Percentiles rank a stretch among this genome's conserved stretches.
Conservation (phyloP, 768 basidiomycete genomes). For the Rhodotorula babjevae region DNA sequence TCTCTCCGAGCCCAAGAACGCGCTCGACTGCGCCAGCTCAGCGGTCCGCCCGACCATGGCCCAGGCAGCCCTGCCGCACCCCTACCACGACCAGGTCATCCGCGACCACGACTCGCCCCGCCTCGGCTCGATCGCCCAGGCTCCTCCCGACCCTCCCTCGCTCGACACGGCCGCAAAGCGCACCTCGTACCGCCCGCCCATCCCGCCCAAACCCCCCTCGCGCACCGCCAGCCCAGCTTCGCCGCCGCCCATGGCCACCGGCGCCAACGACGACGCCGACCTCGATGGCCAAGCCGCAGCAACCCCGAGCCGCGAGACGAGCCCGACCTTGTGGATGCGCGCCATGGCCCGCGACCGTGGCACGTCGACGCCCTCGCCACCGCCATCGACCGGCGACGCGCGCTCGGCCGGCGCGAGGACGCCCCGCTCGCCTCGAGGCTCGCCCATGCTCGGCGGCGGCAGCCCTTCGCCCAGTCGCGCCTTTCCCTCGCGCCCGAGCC, state of each 20-base stretch:
- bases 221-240: background rate
- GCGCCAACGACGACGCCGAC: no score
- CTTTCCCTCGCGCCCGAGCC: background rate
- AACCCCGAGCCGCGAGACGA: background rate
- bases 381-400: background rate
- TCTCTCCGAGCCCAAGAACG: no score
- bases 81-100: no score
- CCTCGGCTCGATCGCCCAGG: no score
- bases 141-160: no score
- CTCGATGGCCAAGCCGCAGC: no score
- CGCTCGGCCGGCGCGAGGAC: background rate
- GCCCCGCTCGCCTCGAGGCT: background rate
- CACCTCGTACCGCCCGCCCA: background rate
- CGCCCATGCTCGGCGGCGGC: background rate
- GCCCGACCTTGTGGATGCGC: background rate
- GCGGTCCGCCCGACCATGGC: no score
- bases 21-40: no score
- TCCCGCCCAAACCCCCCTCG: constrained; percentile 5
- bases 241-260: background rate
- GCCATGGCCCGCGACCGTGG: background rate
- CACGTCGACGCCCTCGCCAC: background rate
- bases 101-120: no score
- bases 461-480: background rate
- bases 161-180: background rate
- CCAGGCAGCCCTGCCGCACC: no score